Percentiles rank a stretch among this genome's conserved stretches.
These are phyloP conservation scores for Tricholoma bakamatsutake DNA, from an alignment of 768 basidiomycete genomes.

Conservation along the genomic window DNA sequence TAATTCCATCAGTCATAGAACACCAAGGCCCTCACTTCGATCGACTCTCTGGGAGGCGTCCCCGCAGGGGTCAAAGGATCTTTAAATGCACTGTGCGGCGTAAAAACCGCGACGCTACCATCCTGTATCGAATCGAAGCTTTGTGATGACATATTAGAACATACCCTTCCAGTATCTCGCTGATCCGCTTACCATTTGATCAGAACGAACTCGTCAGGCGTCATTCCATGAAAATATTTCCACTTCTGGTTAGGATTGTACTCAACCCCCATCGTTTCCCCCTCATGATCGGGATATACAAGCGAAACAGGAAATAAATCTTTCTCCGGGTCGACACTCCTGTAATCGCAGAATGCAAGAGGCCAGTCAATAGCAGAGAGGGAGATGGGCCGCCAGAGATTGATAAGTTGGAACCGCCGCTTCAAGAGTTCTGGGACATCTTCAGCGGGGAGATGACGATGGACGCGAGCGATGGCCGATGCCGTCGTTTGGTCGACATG, in stretches of 20 bases:
- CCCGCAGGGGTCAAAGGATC: slow-evolving; percentile 40
- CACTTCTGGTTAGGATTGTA: slow-evolving; percentile 44
- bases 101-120: slow-evolving; percentile 37
- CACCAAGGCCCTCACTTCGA: slow-evolving; percentile 47
- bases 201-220: slow-evolving; percentile 42
- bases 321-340: slow-evolving; percentile 32
- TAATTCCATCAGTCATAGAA: slow-evolving; percentile 35
- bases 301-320: slow-evolving; percentile 42
- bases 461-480: slow-evolving; percentile 40
- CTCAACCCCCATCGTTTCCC: slow-evolving; percentile 44
- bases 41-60: slow-evolving; percentile 41
- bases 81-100: slow-evolving; percentile 47
- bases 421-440: slow-evolving; percentile 39
- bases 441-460: slow-evolving; percentile 41
- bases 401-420: slow-evolving; percentile 52
- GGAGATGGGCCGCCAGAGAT: slow-evolving; percentile 53
- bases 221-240: slow-evolving; percentile 44
- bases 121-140: slow-evolving; percentile 37
- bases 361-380: slow-evolving; percentile 46
- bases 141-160: background rate
- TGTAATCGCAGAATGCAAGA: slow-evolving; percentile 45
- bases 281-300: slow-evolving; percentile 43
- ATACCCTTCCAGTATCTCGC: background rate
- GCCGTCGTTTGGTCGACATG: slow-evolving; percentile 50
- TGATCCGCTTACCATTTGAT: slow-evolving; percentile 43